Base-by-base conservation (phyloP, 441 rosid species). In the Populus hybrid region DNA sequence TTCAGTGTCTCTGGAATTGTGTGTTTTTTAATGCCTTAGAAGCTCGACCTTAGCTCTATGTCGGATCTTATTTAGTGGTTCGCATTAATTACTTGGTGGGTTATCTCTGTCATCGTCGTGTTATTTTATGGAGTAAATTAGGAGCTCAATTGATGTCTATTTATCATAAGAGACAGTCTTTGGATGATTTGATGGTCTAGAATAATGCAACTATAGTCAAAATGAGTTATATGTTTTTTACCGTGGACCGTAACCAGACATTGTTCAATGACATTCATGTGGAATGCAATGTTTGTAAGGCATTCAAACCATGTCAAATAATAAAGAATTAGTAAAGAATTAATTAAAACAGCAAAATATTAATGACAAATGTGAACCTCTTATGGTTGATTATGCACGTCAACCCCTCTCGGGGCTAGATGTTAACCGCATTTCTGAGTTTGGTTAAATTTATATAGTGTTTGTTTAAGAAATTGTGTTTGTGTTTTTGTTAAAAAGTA, bases 51-150 rank as follows among this genome's bases (percentile, higher is more conserved):
- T 81, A 85, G 89, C 87, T 72, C 79, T 80, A 75, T 84, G 92
- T 86, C 89, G 87, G 87, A 84, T 88, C 92, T 88, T 86, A 82
- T 84, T 57, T 28, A 80, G 70, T 74, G 70, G 70, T 42, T 76
- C 81, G 69, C 77, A 75, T 84, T 79, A 73, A 80, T 74, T 80
- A 28, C 78, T 23, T 76, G 70, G 35, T 79, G 80, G 65, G 38
- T 67, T 69, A 14, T 69, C 40, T 69, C 40, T 54, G 6, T 46
- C 20, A 21, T 72, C 3, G n/a, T 30, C 32, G 32, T 30, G 26
- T 30, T 69, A 24, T 35, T 67, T 16, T 73, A 10, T 70, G 20
- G 21, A 18, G 35, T 57, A 30, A 28, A 46, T 4, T 14, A 46
- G 54, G 54, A 14, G 61, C 18, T 35, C 8, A 35, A 54, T 18